These are phyloP conservation scores for Lasiodiplodia citricola DNA, from an alignment of 2,329 filamentous ascomycete species.

Conservation along the genomic window DNA sequence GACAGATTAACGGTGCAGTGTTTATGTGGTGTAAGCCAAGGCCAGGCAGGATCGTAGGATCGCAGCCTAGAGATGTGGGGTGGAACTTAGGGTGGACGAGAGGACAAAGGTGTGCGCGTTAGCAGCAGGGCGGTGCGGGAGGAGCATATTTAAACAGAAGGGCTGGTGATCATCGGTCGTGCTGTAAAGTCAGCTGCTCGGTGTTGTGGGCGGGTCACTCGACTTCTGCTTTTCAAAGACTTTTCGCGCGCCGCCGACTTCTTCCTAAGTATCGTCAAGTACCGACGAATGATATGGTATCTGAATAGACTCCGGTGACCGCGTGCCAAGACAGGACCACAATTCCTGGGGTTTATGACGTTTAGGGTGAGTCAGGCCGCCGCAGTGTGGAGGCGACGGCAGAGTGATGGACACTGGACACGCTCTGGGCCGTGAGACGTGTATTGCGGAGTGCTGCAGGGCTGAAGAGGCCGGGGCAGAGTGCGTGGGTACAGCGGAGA, in stretches of 20 bases:
- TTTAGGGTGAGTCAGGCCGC: conserved; percentile 10
- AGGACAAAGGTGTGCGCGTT: not conserved
- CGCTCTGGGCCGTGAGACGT: conserved; percentile 15
- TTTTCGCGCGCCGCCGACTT: not conserved
- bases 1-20: not conserved
- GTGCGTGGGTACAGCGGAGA: not conserved
- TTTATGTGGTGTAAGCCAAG: conserved; percentile 18
- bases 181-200: conserved; percentile 15
- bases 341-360: conserved; percentile 16
- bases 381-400: not conserved
- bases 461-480: not conserved
- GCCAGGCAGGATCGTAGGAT: not conserved
- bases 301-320: not conserved
- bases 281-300: conserved; percentile 13
- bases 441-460: conserved; percentile 20
- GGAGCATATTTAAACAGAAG: not conserved
- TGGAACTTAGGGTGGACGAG: not conserved
- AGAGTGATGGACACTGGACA: not conserved
- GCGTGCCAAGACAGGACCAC: conserved; percentile 15
- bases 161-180: not conserved
- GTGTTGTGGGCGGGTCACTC: conserved; percentile 21
- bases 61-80: not conserved
- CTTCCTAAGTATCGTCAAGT: conserved; percentile 1
- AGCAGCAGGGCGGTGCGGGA: not conserved
- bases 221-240: not conserved